A percentile compares a stretch with the other conserved stretches of the same genome.
phyloP scores from a whole-genome alignment of 768 basidiomycete genomes.

The Leccinum uliginosum region DNA sequence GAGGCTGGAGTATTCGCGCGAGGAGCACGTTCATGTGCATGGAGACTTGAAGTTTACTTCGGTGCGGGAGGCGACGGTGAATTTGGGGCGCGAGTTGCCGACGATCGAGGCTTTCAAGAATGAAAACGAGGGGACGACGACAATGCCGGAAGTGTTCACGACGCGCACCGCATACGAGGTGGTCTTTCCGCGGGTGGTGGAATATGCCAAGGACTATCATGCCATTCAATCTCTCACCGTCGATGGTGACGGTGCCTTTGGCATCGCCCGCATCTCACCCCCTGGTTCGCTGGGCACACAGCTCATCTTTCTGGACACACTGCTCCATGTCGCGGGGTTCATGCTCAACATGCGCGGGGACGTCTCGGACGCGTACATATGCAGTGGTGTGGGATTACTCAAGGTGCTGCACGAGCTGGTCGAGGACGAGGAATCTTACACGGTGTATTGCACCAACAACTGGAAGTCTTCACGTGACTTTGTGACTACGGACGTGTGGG shows the following conservation, averaged over 20 bases:
- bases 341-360: slow-evolving; percentile 55
- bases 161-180: slow-evolving; percentile 58
- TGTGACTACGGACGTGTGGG: slow-evolving; percentile 51
- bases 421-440: slow-evolving; percentile 40
- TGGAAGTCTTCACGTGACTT: slow-evolving; percentile 41
- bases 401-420: slow-evolving; percentile 42
- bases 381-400: slow-evolving; percentile 48
- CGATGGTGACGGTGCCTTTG: slow-evolving; percentile 43
- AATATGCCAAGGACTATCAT: slow-evolving; percentile 55
- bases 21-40: slow-evolving; percentile 38
- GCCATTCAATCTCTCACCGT: slow-evolving; percentile 54
- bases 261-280: slow-evolving; percentile 46
- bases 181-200: slow-evolving; percentile 66
- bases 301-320: slow-evolving; percentile 60
- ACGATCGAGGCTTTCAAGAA: slow-evolving; percentile 29
- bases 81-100: slow-evolving; percentile 37
- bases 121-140: slow-evolving; percentile 6
- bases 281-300: slow-evolving; percentile 41
- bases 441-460: slow-evolving; percentile 47
- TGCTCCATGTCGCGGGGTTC: slow-evolving; percentile 70
- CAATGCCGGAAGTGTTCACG: slow-evolving; percentile 44
- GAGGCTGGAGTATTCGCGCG: slow-evolving; percentile 24
- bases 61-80: slow-evolving; percentile 27
- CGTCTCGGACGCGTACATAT: slow-evolving; percentile 57
- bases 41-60: slow-evolving; percentile 44